Evolutionary conservation across 495 filamentous ascomycete genomes (phyloP).

Genomic region (Lasiosphaeria miniovina): DNA sequence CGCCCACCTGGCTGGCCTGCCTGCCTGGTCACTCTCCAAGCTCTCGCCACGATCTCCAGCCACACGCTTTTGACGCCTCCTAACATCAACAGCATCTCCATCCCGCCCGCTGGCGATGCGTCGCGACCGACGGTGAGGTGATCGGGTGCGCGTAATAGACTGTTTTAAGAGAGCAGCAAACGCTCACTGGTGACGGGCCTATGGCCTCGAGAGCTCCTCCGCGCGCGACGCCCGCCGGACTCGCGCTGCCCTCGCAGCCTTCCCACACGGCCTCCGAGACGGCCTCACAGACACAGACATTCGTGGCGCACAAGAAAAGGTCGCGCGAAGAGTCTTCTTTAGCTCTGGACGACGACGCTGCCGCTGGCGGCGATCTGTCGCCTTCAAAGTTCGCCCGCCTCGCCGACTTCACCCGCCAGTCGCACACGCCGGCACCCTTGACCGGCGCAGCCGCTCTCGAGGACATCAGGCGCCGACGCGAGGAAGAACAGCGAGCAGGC

Average conservation of each 20-base stretch:
- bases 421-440: conserved; percentile 40
- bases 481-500: conserved; percentile 44
- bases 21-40: conserved; percentile 16
- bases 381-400: conserved; percentile 53
- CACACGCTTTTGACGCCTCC: conserved; percentile 42
- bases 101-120: conserved; percentile 38
- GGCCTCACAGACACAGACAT: conserved; percentile 30
- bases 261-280: conserved; percentile 21
- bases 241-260: neutral
- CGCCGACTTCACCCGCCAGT: conserved; percentile 45
- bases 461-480: conserved; percentile 50
- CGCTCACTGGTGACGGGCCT: neutral
- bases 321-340: conserved; percentile 45
- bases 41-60: conserved; percentile 54
- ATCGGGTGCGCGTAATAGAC: neutral
- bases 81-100: conserved; percentile 17
- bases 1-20: neutral
- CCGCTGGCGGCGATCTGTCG: conserved; percentile 41
- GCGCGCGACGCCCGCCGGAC: neutral
- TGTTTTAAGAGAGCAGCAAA: neutral
- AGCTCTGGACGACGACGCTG: conserved; percentile 33
- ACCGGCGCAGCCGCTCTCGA: conserved; percentile 56
- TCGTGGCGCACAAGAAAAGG: conserved; percentile 39
- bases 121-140: conserved; percentile 31
- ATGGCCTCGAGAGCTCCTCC: neutral